These are phyloP conservation scores for Guadua angustifolia DNA, from an alignment of 176 grass and related monocot genomes.

Conservation along the genomic window DNA sequence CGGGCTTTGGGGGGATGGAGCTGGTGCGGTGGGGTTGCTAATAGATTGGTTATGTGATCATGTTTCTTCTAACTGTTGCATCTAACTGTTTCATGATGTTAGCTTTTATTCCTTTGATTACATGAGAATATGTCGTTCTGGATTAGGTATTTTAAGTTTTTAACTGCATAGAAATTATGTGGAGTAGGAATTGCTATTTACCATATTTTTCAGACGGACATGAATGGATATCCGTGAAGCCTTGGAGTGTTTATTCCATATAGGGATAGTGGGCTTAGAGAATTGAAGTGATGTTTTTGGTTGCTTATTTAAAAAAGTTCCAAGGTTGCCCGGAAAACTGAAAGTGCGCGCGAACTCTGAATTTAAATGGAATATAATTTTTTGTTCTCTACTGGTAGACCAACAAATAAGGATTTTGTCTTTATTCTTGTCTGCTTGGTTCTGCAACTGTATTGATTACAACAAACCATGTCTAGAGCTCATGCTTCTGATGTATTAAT, in stretches of 20 bases:
- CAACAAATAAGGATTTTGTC: neutral
- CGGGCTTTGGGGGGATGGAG: neutral
- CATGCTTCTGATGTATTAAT: constrained; percentile 1
- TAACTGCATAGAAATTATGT: neutral
- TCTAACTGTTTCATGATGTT: neutral
- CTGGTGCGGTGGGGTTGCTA: neutral
- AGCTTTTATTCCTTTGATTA: neutral
- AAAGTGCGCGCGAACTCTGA: neutral
- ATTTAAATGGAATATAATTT: neutral
- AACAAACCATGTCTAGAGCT: neutral
- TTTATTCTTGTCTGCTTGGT: constrained; percentile 6
- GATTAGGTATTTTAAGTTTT: constrained; percentile 5
- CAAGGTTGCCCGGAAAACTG: neutral
- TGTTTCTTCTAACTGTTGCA: neutral
- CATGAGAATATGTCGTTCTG: neutral
- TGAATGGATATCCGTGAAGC: neutral
- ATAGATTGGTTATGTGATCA: neutral
- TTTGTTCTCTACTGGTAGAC: neutral
- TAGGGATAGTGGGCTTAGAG: neutral
- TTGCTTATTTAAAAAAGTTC: neutral
- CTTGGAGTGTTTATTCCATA: neutral
- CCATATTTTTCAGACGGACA: neutral
- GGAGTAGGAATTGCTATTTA: neutral
- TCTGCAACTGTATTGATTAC: neutral
- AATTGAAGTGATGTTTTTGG: constrained; percentile 3